Evolutionary conservation across 768 basidiomycete species (phyloP), one percentile per base, ranked within the genome.

Genomic region (Leccinum pellstonianum): DNA sequence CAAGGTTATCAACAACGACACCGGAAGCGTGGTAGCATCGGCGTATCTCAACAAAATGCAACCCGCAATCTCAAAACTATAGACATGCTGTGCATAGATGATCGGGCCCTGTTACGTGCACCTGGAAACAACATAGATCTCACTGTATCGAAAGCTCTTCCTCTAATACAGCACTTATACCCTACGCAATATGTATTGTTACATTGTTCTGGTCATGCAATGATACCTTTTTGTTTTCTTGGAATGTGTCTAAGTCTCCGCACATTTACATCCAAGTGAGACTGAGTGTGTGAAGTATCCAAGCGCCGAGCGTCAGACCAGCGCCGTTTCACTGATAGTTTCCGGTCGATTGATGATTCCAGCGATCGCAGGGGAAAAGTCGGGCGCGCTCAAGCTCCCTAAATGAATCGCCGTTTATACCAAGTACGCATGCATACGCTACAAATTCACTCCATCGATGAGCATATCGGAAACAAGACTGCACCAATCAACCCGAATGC

Each of bases 21-120:
- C 80, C 3, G 86, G 86, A 17, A 76, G 82, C 58, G 73, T 84
- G 43, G 75, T 89, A 53, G 87, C 87, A 8, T 88, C 87, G 1
- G 86, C 86, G 1, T 82, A 84, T 61, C 72, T 88, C 53, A 87
- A 81, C 76, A 88, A 89, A 73, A 90, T 88, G 87, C 86, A 90
- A 68, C 88, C 88, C 5, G 64, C 59, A 7, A 58, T 73, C 38
- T 72, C 83, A 23, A 84, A 83, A 64, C 73, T 85, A 58, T 85
- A 69, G 66, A 62, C 57, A 54, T 54, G 53, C 56, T 54, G 15
- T 54, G 41, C 54, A 61, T 60, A 54, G 19, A 15, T 50, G 12
- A 35, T 35, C 33, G 17, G 37, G 48, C 4, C 29, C 35, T 23
- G 15, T 61, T 33, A 47, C 66, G 55, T 47, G 58, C 55, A 54